Percentiles rank a stretch among this genome's conserved stretches.
phyloP scores from a whole-genome alignment of 2,329 filamentous ascomycete genomes.

The Fusarium agapanthi region DNA sequence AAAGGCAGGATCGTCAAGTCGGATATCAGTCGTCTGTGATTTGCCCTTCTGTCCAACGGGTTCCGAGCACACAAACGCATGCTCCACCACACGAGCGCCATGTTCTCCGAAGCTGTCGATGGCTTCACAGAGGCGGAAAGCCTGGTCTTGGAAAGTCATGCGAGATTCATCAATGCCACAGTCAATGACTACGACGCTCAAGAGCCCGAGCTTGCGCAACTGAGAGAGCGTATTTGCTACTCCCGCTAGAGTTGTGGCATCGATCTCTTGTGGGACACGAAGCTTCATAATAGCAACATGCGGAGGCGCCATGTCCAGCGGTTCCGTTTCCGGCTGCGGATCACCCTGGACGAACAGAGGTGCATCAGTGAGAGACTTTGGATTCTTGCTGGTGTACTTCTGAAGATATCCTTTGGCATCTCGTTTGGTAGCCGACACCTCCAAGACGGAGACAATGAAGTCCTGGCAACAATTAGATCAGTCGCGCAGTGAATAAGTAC shows the following conservation, averaged over 20 bases:
- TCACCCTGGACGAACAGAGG: conserved; percentile 50
- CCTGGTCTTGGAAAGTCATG: conserved; percentile 66
- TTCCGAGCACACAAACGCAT: conserved; percentile 39
- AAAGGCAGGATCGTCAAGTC: conserved; percentile 45
- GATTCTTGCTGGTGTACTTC: conserved; percentile 68
- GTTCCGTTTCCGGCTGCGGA: conserved; percentile 11
- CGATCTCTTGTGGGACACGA: conserved; percentile 74
- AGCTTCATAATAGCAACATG: conserved; percentile 89
- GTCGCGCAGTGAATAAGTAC: neutral
- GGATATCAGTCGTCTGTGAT: conserved; percentile 39
- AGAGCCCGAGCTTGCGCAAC: conserved; percentile 81
- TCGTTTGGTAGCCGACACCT: conserved; percentile 88
- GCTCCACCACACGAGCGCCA: conserved; percentile 74
- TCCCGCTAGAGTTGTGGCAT: conserved; percentile 74
- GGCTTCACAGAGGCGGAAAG: conserved; percentile 76
- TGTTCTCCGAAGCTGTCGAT: conserved; percentile 75
- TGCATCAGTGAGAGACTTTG: conserved; percentile 36
- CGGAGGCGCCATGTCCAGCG: conserved; percentile 43
- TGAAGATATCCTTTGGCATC: conserved; percentile 93
- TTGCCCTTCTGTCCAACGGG: neutral
- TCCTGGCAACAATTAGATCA: conserved; percentile 62
- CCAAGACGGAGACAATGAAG: conserved; percentile 85
- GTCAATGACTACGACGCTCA: conserved; percentile 85
- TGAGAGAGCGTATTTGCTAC: conserved; percentile 87
- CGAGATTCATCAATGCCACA: conserved; percentile 58